Conservation (phyloP, 257 asterid species). For the Rhazya stricta region DNA sequence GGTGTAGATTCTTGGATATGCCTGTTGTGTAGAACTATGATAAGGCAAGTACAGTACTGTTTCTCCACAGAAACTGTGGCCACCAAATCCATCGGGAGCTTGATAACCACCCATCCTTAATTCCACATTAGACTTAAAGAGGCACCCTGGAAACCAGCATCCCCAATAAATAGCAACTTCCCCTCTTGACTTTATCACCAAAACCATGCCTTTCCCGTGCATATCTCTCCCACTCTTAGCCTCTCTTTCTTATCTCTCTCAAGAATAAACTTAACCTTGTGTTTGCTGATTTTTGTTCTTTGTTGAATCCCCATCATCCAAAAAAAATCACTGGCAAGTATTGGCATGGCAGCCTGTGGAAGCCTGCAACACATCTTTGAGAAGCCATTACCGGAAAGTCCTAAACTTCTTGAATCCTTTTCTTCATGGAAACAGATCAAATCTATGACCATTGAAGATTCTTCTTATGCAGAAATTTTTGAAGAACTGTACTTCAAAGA, state of each 20-base stretch:
- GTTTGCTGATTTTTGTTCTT: conserved; percentile 11
- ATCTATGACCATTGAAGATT: conserved; percentile 30
- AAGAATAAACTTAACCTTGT: neutral
- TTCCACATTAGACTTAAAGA: conserved; percentile 28
- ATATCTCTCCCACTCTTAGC: conserved; percentile 21
- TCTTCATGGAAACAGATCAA: conserved; percentile 56
- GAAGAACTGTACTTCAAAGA: conserved; percentile 45
- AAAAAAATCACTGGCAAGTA: neutral
- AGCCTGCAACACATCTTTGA: conserved; percentile 73
- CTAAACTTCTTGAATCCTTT: conserved; percentile 53
- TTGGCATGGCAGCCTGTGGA: conserved; percentile 69
- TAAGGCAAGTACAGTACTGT: neutral
- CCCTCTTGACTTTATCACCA: conserved; percentile 49
- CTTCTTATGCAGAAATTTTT: conserved; percentile 47
- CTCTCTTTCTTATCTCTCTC: neutral
- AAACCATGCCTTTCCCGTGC: conserved; percentile 40
- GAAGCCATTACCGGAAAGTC: conserved; percentile 57
- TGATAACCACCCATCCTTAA: conserved; percentile 52
- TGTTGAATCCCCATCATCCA: conserved; percentile 25
- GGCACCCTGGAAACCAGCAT: conserved; percentile 21
- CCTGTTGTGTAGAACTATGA: neutral
- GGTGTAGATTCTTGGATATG: neutral
- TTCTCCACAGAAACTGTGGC: conserved; percentile 25
- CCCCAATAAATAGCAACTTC: conserved; percentile 51
- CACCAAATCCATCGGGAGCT: conserved; percentile 32